These are phyloP conservation scores for Rhazya stricta DNA, from an alignment of 257 asterid genomes.

Conservation along the genomic window DNA sequence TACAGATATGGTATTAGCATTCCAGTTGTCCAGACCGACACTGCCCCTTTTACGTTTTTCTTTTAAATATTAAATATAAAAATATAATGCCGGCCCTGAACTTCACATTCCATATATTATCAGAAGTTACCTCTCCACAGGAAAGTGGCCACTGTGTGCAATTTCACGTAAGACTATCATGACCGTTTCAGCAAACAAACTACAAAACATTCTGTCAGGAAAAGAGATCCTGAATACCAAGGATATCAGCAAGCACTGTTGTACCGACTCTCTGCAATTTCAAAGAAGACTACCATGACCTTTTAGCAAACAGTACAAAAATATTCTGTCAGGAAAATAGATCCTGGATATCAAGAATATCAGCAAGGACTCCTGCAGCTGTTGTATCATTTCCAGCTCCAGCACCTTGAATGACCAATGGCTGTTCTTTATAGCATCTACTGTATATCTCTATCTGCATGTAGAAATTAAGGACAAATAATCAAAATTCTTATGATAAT, in stretches of 20 bases:
- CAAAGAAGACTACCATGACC: neutral
- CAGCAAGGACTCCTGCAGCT: constrained; percentile 91
- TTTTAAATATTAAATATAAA: no score
- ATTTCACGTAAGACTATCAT: neutral
- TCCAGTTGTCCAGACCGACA: no score
- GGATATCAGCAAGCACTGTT: constrained; percentile 85
- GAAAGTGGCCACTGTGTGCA: neutral
- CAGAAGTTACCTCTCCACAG: neutral
- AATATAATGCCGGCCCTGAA: neutral
- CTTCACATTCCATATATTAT: no score
- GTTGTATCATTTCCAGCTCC: constrained; percentile 94
- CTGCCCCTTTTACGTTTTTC: no score
- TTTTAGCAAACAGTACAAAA: neutral
- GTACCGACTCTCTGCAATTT: neutral
- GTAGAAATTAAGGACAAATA: neutral
- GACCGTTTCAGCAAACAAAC: neutral
- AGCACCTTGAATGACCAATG: constrained; percentile 89
- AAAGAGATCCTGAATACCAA: constrained; percentile 78
- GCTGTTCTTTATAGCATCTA: constrained; percentile 67
- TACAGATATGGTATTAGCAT: no score
- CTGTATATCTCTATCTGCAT: constrained; percentile 78
- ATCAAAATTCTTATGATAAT: neutral
- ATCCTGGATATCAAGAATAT: constrained; percentile 81
- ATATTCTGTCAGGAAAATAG: constrained; percentile 31
- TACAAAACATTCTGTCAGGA: constrained; percentile 5